phyloP scores from a whole-genome alignment of 1,284 basidiomycete genomes.

The Pseudozyma hubeiensis region DNA sequence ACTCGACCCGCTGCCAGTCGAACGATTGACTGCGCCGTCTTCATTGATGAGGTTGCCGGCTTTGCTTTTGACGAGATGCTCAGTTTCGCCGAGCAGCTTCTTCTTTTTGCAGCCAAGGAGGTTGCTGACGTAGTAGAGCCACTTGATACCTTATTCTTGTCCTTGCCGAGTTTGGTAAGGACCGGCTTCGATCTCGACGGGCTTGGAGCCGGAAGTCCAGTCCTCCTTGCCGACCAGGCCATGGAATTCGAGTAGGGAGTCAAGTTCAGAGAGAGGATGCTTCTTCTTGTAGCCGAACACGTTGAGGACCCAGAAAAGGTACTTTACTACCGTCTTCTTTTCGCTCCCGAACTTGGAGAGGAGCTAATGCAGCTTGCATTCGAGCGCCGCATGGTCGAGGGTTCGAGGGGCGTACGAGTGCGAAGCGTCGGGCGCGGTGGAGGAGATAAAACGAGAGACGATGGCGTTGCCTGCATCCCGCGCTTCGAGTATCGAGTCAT shows the following conservation, averaged over 20 bases:
- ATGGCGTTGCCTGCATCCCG: neutral
- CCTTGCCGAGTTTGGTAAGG: neutral
- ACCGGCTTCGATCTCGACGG: constrained; percentile 3
- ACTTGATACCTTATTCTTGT: neutral
- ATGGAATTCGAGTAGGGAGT: neutral
- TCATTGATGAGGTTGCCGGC: no score
- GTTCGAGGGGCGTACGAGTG: no score
- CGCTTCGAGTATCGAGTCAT: neutral
- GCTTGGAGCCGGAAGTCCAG: neutral
- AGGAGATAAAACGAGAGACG: neutral
- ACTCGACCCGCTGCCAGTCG: no score
- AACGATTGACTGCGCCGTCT: no score
- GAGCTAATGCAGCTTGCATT: neutral
- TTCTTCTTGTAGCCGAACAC: constrained; percentile 9
- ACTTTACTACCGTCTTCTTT: constrained; percentile 1
- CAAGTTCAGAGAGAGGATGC: constrained; percentile 1
- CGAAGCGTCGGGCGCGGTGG: neutral
- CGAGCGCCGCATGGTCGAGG: neutral
- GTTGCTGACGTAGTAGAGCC: constrained; percentile 3
- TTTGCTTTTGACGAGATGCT: no score
- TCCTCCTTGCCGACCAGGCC: neutral
- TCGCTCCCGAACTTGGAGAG: constrained; percentile 1
- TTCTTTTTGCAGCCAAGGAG: neutral
- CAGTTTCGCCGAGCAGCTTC: no score
- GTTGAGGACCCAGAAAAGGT: constrained; percentile 10